phyloP scores from a whole-genome alignment of 345 rosid genomes.

The Carallia brachiata region DNA sequence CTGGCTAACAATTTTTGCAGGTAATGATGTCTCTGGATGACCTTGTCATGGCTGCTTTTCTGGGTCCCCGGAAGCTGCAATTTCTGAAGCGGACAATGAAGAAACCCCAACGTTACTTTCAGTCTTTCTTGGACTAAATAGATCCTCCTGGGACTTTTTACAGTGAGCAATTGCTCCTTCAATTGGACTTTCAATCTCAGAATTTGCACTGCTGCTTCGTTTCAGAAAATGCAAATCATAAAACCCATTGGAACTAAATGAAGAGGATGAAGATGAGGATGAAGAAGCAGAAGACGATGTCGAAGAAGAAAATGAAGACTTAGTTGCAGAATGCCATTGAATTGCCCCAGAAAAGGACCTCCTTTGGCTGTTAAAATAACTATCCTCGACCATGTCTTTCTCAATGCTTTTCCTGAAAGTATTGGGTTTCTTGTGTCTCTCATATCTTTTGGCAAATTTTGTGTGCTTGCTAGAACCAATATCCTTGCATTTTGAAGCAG shows the following conservation, averaged over 20 bases:
- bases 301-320: constrained; percentile 46
- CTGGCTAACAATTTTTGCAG: too few relatives aligned
- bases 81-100: constrained; percentile 41
- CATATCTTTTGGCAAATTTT: constrained; percentile 38
- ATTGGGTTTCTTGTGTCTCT: constrained; percentile 23
- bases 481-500: constrained; percentile 19
- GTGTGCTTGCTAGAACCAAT: constrained; percentile 25
- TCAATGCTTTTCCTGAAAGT: constrained; percentile 34
- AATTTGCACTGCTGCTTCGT: constrained; percentile 58
- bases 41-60: constrained; percentile 12
- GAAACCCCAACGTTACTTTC: constrained; percentile 36
- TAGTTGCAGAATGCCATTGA: constrained; percentile 52
- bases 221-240: constrained; percentile 51
- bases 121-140: constrained; percentile 36
- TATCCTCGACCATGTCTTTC: constrained; percentile 33
- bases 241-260: constrained; percentile 56
- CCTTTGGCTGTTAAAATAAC: constrained; percentile 40
- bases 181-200: constrained; percentile 67
- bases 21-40: too few relatives aligned
- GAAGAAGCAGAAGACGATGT: constrained; percentile 45
- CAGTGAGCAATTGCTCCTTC: constrained; percentile 95
- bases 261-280: constrained; percentile 57
- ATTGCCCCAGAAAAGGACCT: constrained; percentile 86
- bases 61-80: constrained; percentile 38
- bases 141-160: constrained; percentile 57